Evolutionary conservation across 2,329 filamentous ascomycete genomes (phyloP).

Genomic region (Pseudopyricularia cyperi): DNA sequence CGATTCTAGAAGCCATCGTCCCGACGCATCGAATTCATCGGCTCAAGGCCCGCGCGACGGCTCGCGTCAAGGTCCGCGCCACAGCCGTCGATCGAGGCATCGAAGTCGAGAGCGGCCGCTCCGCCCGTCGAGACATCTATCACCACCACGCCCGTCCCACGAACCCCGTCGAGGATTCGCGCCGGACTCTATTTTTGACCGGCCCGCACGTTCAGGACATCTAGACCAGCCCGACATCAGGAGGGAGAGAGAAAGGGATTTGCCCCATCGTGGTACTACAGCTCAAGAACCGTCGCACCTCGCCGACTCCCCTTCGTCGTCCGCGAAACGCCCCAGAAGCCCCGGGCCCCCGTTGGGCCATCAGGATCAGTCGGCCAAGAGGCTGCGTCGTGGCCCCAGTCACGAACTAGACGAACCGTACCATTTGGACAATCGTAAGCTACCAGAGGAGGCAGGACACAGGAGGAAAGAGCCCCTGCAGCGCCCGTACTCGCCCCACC

Average conservation of each 20-base stretch:
- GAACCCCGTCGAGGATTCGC: not conserved
- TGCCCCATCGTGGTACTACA: not conserved
- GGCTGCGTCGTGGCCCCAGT: conserved; percentile 10
- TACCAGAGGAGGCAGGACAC: not conserved
- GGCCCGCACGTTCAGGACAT: conserved; percentile 5
- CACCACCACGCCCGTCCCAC: conserved; percentile 1
- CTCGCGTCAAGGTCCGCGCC: conserved; percentile 19
- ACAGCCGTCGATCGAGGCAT: conserved; percentile 24
- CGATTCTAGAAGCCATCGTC: conserved; percentile 11
- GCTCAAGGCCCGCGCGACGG: conserved; percentile 17
- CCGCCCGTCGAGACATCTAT: conserved; percentile 6
- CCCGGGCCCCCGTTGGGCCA: conserved; percentile 10
- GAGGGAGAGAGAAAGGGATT: not conserved
- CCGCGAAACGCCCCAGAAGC: conserved; percentile 16
- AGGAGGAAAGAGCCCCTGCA: not conserved
- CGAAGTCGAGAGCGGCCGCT: conserved; percentile 20
- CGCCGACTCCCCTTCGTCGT: conserved; percentile 10
- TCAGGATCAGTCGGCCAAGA: conserved; percentile 6
- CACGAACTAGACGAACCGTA: conserved; percentile 3
- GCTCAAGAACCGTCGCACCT: conserved; percentile 3
- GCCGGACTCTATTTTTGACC: not conserved
- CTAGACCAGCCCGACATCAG: not conserved
- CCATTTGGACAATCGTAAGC: not conserved
- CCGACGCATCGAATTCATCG: conserved; percentile 7
- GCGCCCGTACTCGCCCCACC: conserved; percentile 6